These are phyloP conservation scores for Rhizopogon rudus DNA, from an alignment of 768 basidiomycete species.

Conservation along the genomic window DNA sequence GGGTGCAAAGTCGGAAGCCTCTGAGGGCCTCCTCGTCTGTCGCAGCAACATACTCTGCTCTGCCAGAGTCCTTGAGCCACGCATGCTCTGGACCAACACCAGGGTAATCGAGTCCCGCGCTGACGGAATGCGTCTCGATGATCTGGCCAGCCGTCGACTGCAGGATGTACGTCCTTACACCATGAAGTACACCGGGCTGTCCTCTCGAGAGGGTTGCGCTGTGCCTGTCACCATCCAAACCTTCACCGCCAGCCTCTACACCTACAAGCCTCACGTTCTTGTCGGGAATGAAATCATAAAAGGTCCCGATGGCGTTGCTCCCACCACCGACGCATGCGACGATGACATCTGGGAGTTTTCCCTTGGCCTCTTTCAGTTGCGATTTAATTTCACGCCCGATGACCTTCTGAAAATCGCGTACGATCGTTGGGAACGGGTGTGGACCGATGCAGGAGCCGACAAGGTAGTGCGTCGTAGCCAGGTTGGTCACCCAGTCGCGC, in stretches of 20 bases:
- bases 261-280: constrained; percentile 83
- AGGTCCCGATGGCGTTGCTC: constrained; percentile 95
- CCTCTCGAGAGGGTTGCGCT: constrained; percentile 93
- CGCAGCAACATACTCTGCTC: constrained; percentile 90
- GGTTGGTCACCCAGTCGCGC: constrained; percentile 98
- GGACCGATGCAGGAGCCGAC: constrained; percentile 98
- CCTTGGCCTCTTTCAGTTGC: constrained; percentile 65
- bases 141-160: constrained; percentile 90
- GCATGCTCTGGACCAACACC: constrained; percentile 98
- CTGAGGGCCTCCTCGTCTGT: constrained; percentile 92
- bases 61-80: constrained; percentile 90
- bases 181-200: constrained; percentile 91
- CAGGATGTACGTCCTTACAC: constrained; percentile 91
- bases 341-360: constrained; percentile 90
- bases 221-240: constrained; percentile 79
- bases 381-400: constrained; percentile 93
- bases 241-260: constrained; percentile 98
- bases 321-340: constrained; percentile 98
- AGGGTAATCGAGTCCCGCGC: constrained; percentile 93
- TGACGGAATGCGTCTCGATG: constrained; percentile 95
- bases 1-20: constrained; percentile 88
- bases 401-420: constrained; percentile 95
- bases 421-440: constrained; percentile 98
- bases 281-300: constrained; percentile 94
- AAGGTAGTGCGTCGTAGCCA: constrained; percentile 91